Percentiles rank a stretch among this genome's conserved stretches.
These are phyloP conservation scores for Linum lewisii DNA, from an alignment of 345 rosid genomes.

Conservation along the genomic window DNA sequence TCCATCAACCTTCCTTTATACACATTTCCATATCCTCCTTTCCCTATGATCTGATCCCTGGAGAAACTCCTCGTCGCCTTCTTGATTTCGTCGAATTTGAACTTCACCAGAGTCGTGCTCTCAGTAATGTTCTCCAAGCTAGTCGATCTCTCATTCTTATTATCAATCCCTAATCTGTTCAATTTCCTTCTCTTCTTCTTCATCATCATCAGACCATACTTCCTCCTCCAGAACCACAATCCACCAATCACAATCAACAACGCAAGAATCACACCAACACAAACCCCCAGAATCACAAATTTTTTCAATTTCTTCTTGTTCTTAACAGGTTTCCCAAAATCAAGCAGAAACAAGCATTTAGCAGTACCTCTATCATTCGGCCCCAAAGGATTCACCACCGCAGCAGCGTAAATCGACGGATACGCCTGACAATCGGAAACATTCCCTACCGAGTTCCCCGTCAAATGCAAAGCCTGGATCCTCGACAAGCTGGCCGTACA, in stretches of 20 bases:
- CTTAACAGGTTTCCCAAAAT: slow-evolving; percentile 15
- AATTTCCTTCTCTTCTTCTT: slow-evolving; percentile 23
- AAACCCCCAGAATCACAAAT: slow-evolving; percentile 20
- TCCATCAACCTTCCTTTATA: slow-evolving; percentile 54
- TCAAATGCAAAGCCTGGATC: slow-evolving; percentile 33
- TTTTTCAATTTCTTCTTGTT: slow-evolving; percentile 21
- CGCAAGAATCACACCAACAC: slow-evolving; percentile 12
- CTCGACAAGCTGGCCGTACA: slow-evolving; percentile 47
- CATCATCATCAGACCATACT: slow-evolving; percentile 14
- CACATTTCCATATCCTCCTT: slow-evolving; percentile 91
- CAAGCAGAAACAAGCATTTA: slow-evolving; percentile 52
- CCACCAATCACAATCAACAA: slow-evolving; percentile 26
- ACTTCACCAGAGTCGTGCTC: slow-evolving; percentile 60
- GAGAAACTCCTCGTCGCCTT: slow-evolving; percentile 65
- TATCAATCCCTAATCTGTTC: slow-evolving; percentile 19
- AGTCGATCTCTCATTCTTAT: slow-evolving; percentile 23
- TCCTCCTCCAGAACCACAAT: slow-evolving; percentile 38
- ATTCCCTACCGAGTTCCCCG: slow-evolving; percentile 44
- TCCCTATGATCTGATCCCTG: slow-evolving; percentile 59
- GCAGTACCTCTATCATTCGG: slow-evolving; percentile 60
- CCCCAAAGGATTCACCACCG: slow-evolving; percentile 43
- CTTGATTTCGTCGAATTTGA: slow-evolving; percentile 64
- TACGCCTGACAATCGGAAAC: slow-evolving; percentile 57
- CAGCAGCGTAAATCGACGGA: slow-evolving; percentile 66
- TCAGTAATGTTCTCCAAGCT: slow-evolving; percentile 49